These are phyloP conservation scores for Oidium heveae DNA, from an alignment of 2,329 filamentous ascomycete genomes.

Conservation along the genomic window DNA sequence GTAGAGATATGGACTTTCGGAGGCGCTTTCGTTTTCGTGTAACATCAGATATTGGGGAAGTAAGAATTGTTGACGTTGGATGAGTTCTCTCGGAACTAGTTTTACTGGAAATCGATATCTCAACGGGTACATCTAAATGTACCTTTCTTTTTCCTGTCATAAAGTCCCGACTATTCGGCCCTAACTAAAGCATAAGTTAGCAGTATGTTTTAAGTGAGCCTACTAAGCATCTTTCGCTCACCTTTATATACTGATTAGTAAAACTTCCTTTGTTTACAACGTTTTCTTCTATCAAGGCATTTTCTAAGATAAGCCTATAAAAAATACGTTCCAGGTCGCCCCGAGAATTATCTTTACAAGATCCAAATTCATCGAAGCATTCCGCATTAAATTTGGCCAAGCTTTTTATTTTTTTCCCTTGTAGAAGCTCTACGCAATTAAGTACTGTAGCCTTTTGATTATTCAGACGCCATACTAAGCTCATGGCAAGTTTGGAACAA, in stretches of 20 bases:
- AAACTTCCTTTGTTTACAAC: constrained; percentile 36
- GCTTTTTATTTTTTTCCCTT: constrained; percentile 34
- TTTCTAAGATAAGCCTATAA: constrained; percentile 46
- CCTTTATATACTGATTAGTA: constrained; percentile 46
- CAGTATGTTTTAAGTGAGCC: too few relatives aligned
- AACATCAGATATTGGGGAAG: constrained; percentile 27
- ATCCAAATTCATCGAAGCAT: constrained; percentile 30
- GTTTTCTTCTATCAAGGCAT: constrained; percentile 48
- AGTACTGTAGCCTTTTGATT: constrained; percentile 40
- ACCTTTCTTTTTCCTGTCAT: constrained; percentile 10
- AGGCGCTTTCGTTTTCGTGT: constrained; percentile 10
- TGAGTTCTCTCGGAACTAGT: neutral
- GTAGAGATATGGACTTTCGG: neutral
- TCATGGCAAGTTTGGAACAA: constrained; percentile 45
- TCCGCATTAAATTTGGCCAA: constrained; percentile 21
- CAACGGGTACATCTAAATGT: constrained; percentile 8
- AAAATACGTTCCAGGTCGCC: constrained; percentile 70
- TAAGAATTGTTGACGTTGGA: constrained; percentile 38
- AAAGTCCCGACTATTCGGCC: constrained; percentile 9
- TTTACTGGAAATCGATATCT: constrained; percentile 2
- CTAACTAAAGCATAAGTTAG: constrained; percentile 7
- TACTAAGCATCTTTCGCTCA: constrained; percentile 17
- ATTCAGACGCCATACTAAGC: constrained; percentile 34
- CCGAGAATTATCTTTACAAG: constrained; percentile 42
- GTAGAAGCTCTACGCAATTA: constrained; percentile 65